These are phyloP conservation scores for Aspergillus ustus DNA, from an alignment of 2,329 filamentous ascomycete species.

Conservation along the genomic window DNA sequence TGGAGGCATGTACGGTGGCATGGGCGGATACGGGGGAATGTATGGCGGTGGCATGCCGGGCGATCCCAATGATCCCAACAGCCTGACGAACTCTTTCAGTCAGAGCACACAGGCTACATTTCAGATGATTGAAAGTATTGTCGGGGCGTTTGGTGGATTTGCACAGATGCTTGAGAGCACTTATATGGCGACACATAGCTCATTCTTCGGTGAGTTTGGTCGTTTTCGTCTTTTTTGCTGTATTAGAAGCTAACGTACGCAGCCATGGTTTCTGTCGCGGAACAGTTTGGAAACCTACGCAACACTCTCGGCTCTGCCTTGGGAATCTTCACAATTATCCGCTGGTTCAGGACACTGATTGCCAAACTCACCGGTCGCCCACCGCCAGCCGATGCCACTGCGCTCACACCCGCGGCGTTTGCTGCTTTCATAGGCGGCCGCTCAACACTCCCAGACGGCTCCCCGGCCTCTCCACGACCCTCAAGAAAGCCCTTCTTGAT, in stretches of 20 bases:
- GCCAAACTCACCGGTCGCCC: slow-evolving; percentile 93
- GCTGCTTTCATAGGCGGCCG: slow-evolving; percentile 80
- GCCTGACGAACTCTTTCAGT: slow-evolving; percentile 91
- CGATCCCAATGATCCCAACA: slow-evolving; percentile 86
- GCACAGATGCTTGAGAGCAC: slow-evolving; percentile 99
- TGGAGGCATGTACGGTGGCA: slow-evolving; percentile 32
- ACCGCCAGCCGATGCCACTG: slow-evolving; percentile 80
- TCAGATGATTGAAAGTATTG: slow-evolving; percentile 96
- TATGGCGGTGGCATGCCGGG: slow-evolving; percentile 56
- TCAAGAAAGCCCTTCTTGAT: slow-evolving; percentile 96
- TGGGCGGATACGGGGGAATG: slow-evolving; percentile 52
- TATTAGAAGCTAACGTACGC: slow-evolving; percentile 10
- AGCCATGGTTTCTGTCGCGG: slow-evolving; percentile 98
- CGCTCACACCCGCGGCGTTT: slow-evolving; percentile 89
- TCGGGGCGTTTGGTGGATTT: slow-evolving; percentile 95
- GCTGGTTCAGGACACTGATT: slow-evolving; percentile 89
- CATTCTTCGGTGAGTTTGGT: slow-evolving; percentile 83
- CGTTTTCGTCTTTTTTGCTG: background rate
- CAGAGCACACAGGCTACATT: slow-evolving; percentile 96
- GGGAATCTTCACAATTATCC: slow-evolving; percentile 93
- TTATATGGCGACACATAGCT: slow-evolving; percentile 99
- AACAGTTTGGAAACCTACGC: slow-evolving; percentile 91
- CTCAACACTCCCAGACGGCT: slow-evolving; percentile 65
- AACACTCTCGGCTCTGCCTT: slow-evolving; percentile 92
- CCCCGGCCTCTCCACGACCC: slow-evolving; percentile 69